phyloP scores from a whole-genome alignment of 352 stramenopile species.

The Phytopythium litorale region DNA sequence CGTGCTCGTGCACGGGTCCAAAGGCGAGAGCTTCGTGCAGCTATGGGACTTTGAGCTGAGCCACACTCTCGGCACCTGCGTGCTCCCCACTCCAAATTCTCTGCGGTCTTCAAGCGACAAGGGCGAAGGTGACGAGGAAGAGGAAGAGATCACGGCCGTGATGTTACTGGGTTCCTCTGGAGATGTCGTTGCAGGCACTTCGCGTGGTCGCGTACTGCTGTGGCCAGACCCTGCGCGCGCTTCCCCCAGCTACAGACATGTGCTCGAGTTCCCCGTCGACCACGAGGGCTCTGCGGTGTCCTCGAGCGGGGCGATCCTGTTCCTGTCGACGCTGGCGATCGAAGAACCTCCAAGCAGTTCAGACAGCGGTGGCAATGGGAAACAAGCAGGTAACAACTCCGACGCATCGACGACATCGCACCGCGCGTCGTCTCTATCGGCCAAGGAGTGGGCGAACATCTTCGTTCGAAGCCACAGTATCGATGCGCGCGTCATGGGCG shows the following conservation, averaged over 20 bases:
- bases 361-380: neutral
- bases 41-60: constrained; percentile 74
- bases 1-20: constrained; percentile 32
- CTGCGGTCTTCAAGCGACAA: neutral
- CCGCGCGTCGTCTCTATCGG: constrained; percentile 4
- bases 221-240: constrained; percentile 23
- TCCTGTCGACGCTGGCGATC: constrained; percentile 1
- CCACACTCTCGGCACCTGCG: constrained; percentile 55
- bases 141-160: constrained; percentile 54
- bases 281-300: neutral
- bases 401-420: neutral
- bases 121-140: neutral
- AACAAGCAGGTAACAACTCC: neutral
- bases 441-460: constrained; percentile 14
- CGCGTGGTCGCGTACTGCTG: constrained; percentile 36
- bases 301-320: neutral
- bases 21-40: constrained; percentile 60
- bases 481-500: constrained; percentile 22
- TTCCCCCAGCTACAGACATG: neutral
- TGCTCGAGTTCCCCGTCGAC: neutral
- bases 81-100: constrained; percentile 18
- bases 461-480: constrained; percentile 17
- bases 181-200: constrained; percentile 51
- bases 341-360: neutral
- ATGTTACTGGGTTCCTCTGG: constrained; percentile 39